Conservation (phyloP, 148 eudicot genomes). For the Diospyros kaki region DNA sequence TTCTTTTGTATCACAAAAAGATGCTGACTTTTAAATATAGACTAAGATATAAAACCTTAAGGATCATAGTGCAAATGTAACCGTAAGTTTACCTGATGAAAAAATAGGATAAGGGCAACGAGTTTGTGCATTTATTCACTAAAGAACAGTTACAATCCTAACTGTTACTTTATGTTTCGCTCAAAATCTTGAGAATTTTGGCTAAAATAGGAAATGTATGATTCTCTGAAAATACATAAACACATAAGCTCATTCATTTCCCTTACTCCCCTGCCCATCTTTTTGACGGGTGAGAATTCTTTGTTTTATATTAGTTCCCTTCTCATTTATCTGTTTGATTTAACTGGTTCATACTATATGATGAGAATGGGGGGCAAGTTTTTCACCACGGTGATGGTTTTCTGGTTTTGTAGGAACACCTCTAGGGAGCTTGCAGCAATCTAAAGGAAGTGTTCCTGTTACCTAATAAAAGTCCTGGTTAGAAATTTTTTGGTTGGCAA, state of each 20-base stretch:
- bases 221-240: background rate
- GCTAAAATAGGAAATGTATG: background rate
- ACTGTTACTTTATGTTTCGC: background rate
- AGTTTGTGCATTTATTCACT: background rate
- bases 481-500: conserved; percentile 18
- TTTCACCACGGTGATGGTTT: background rate
- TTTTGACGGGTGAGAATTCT: background rate
- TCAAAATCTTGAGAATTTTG: background rate
- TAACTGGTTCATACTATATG: background rate
- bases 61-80: background rate
- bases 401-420: conserved; percentile 24
- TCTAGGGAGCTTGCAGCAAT: conserved; percentile 19
- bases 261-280: background rate
- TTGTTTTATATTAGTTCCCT: too few relatives aligned
- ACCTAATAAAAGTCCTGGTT: conserved; percentile 6
- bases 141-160: too few relatives aligned
- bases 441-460: conserved; percentile 28
- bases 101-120: background rate
- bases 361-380: background rate
- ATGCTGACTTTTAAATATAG: background rate
- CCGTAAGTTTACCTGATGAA: background rate
- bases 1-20: background rate
- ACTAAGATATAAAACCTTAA: background rate
- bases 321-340: background rate
- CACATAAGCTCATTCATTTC: background rate